Conservation (phyloP, 441 rosid genomes). For the Adansonia grandidieri region DNA sequence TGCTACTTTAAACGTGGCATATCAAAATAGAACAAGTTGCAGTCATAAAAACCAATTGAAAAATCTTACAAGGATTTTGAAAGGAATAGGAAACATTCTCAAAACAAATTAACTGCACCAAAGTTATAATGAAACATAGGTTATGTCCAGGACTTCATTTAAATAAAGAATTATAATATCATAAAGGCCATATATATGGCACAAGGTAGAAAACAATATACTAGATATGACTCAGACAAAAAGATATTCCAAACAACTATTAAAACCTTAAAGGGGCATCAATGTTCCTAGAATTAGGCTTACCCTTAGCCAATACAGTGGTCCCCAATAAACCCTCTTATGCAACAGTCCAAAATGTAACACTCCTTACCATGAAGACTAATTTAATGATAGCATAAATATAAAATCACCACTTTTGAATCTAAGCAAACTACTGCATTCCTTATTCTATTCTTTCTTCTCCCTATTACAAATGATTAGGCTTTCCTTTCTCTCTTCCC, state of each 20-base stretch:
- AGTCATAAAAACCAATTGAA: background rate
- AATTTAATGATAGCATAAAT: background rate
- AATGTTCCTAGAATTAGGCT: background rate
- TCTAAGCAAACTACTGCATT: background rate
- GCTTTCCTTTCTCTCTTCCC: no score
- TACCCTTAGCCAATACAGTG: background rate
- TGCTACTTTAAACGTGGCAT: background rate
- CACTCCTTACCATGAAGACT: background rate
- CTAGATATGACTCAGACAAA: background rate
- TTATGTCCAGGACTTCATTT: no score
- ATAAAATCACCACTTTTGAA: background rate
- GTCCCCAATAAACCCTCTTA: background rate
- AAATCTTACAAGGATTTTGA: constrained; percentile 3
- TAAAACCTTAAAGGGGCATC: background rate
- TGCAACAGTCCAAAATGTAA: background rate
- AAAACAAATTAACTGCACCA: no score
- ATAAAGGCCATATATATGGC: background rate
- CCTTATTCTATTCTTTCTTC: background rate
- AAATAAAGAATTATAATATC: no score
- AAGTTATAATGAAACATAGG: no score
- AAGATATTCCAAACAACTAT: background rate
- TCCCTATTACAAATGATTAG: no score
- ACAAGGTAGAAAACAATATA: background rate
- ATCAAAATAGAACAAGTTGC: background rate
- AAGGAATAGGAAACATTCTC: background rate